Conservation (phyloP, 495 filamentous ascomycete genomes). For the Parathielavia hyrcaniae region DNA sequence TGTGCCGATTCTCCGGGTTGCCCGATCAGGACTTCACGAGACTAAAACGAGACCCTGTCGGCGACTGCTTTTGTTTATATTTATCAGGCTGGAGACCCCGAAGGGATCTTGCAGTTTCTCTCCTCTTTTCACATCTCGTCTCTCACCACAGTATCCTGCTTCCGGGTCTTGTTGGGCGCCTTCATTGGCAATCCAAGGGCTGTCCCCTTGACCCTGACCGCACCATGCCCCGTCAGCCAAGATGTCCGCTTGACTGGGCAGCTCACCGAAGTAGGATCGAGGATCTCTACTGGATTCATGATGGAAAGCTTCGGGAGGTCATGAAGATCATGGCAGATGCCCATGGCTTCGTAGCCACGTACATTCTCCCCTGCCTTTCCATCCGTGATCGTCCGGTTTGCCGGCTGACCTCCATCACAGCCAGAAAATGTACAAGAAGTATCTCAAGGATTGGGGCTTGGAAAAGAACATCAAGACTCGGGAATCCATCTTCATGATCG, state of each 20-base stretch:
- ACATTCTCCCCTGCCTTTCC: background rate
- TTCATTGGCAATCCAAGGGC: background rate
- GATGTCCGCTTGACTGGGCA: constrained; percentile 16
- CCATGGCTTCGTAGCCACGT: constrained; percentile 26
- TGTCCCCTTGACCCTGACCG: background rate
- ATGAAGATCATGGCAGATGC: constrained; percentile 20
- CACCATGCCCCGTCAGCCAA: constrained; percentile 7
- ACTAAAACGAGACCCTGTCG: background rate
- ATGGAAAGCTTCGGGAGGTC: constrained; percentile 21
- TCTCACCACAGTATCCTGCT: background rate
- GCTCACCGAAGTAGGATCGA: constrained; percentile 18
- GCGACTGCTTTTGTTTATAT: background rate
- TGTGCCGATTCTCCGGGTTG: background rate
- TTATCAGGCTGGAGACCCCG: background rate
- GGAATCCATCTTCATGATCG: constrained; percentile 25
- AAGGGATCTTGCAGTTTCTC: background rate
- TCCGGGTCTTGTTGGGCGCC: background rate
- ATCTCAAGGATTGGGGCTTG: constrained; percentile 26
- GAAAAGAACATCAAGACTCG: constrained; percentile 26
- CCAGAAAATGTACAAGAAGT: constrained; percentile 28
- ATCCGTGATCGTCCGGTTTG: no score
- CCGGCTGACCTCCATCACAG: constrained; percentile 14
- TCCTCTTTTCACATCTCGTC: background rate
- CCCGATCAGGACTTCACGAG: background rate
- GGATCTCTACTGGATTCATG: constrained; percentile 23